Conservation (phyloP, 371 early-diverging fungal genomes). For the Vittaforma corneae region DNA sequence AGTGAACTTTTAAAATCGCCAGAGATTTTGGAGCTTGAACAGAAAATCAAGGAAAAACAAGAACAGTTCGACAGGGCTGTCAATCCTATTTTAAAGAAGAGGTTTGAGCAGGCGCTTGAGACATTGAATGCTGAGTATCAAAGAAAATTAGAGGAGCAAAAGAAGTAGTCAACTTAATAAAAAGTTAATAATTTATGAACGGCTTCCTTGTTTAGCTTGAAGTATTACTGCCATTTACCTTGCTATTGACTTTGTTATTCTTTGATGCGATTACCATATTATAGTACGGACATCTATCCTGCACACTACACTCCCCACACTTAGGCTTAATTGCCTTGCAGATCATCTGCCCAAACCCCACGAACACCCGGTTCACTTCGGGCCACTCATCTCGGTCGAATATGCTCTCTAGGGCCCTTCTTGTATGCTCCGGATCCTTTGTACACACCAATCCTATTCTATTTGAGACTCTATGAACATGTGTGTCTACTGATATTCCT, state of each 20-base stretch:
- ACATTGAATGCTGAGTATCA: slow-evolving; percentile 28
- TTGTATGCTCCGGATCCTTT: slow-evolving; percentile 62
- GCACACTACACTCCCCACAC: slow-evolving; percentile 71
- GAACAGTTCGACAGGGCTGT: slow-evolving; percentile 41
- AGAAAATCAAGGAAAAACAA: slow-evolving; percentile 32
- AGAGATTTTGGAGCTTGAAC: slow-evolving; percentile 23
- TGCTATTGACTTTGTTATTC: too few relatives aligned
- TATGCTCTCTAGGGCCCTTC: slow-evolving; percentile 63
- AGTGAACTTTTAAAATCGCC: not conserved
- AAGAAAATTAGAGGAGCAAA: not conserved
- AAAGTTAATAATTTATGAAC: too few relatives aligned
- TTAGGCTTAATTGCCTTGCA: slow-evolving; percentile 67
- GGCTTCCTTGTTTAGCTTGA: too few relatives aligned
- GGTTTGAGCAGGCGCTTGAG: slow-evolving; percentile 41
- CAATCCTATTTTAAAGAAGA: slow-evolving; percentile 56
- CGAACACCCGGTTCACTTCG: slow-evolving; percentile 74
- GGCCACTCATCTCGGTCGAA: slow-evolving; percentile 66
- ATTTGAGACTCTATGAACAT: slow-evolving; percentile 83
- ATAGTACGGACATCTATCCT: slow-evolving; percentile 19
- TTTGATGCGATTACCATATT: too few relatives aligned
- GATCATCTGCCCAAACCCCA: slow-evolving; percentile 81
- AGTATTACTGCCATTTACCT: too few relatives aligned
- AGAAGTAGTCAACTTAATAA: too few relatives aligned
- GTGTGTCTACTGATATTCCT: slow-evolving; percentile 94
- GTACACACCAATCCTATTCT: slow-evolving; percentile 71